These are phyloP conservation scores for Arachnomyces sp. DNA, from an alignment of 2,329 filamentous ascomycete genomes.

Conservation along the genomic window DNA sequence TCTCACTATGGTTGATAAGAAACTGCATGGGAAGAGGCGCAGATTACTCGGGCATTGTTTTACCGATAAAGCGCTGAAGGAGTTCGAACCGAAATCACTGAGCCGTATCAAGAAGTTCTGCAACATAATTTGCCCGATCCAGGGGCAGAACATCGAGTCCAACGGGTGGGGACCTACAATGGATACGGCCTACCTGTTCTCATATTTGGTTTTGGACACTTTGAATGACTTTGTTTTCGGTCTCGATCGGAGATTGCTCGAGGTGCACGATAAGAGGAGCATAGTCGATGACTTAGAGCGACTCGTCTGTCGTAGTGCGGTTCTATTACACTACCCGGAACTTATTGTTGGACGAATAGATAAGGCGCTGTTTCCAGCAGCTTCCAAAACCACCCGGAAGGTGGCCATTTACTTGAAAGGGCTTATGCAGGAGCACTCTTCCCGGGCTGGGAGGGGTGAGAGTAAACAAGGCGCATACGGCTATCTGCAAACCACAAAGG, in stretches of 20 bases:
- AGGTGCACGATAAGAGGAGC: too few relatives aligned
- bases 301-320: too few relatives aligned
- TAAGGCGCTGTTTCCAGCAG: too few relatives aligned
- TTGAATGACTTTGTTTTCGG: conserved; percentile 35
- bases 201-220: conserved; percentile 44
- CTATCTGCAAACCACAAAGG: conserved; percentile 40
- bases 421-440: too few relatives aligned
- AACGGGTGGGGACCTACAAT: conserved; percentile 30
- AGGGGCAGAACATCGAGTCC: too few relatives aligned
- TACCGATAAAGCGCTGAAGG: conserved; percentile 22
- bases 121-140: too few relatives aligned
- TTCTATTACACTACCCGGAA: too few relatives aligned
- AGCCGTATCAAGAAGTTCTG: conserved; percentile 42
- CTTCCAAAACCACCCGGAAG: too few relatives aligned
- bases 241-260: neutral
- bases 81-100: conserved; percentile 47
- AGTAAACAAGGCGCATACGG: conserved; percentile 43
- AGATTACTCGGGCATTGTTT: conserved; percentile 21
- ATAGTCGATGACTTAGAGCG: too few relatives aligned
- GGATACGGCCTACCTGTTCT: conserved; percentile 40
- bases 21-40: conserved; percentile 58
- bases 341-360: too few relatives aligned
- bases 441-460: conserved; percentile 5
- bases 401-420: too few relatives aligned
- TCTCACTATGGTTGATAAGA: conserved; percentile 63